Evolutionary conservation across 148 eudicot genomes (phyloP).

Genomic region (Cornus controversa): DNA sequence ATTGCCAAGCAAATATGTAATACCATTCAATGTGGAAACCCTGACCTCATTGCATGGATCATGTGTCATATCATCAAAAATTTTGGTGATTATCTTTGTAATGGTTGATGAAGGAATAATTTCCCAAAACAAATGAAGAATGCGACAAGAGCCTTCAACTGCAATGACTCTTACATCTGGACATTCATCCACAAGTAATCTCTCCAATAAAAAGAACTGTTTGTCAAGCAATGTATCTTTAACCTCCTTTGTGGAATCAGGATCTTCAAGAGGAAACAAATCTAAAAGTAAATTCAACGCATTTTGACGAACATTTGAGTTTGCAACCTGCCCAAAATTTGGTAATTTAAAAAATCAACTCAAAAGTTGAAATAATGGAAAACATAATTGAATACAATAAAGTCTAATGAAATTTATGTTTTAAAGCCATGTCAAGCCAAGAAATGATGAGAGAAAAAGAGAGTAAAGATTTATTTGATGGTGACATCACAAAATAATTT

Average conservation of each 20-base stretch:
- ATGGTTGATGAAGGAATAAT: constrained; percentile 80
- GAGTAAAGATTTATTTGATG: not conserved
- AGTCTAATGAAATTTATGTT: too few species aligned
- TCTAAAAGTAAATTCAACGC: constrained; percentile 85
- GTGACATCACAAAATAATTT: not conserved
- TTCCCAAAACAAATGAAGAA: constrained; percentile 91
- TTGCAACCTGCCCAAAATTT: constrained; percentile 67
- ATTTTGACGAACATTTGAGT: constrained; percentile 97
- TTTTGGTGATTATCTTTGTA: constrained; percentile 66
- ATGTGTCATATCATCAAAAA: constrained; percentile 72
- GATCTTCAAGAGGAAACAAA: constrained; percentile 95
- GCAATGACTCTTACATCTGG: constrained; percentile 87
- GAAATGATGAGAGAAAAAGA: not conserved
- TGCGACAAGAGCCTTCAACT: constrained; percentile 92
- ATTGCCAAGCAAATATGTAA: constrained; percentile 81
- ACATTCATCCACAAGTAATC: constrained; percentile 76
- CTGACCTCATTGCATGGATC: constrained; percentile 76
- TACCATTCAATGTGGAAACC: constrained; percentile 78
- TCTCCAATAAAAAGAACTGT: constrained; percentile 82
- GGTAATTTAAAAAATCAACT: too few species aligned
- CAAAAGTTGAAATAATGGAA: not conserved
- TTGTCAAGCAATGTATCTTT: constrained; percentile 76
- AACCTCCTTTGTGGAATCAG: constrained; percentile 79
- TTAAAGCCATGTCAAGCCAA: not conserved
- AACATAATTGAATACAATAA: not conserved